A percentile compares a stretch with the other conserved stretches of the same genome.
Evolutionary conservation across 2,329 filamentous ascomycete genomes (phyloP).

Genomic region (Ceratocystis ficicola): DNA sequence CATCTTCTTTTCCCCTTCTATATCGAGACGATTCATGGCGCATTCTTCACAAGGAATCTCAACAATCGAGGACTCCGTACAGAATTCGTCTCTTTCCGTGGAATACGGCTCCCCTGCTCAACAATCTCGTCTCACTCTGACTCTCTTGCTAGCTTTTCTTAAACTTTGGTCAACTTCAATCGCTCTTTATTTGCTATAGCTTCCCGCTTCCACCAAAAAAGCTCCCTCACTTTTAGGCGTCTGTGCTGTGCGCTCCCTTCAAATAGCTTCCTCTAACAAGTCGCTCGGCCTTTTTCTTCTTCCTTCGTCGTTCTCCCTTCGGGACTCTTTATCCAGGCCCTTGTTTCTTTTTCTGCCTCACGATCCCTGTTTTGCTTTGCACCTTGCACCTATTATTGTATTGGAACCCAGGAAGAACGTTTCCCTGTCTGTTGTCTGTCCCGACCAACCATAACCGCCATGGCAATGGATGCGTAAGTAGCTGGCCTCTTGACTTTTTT

Average conservation of each 20-base stretch:
- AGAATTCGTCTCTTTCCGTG: too few relatives aligned
- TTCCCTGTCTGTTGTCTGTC: neutral
- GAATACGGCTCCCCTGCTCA: too few relatives aligned
- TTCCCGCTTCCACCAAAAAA: neutral
- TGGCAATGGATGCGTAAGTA: conserved; percentile 12
- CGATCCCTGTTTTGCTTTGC: neutral
- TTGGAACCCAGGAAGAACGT: neutral
- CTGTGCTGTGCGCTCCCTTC: neutral
- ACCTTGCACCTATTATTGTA: conserved; percentile 11
- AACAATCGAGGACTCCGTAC: too few relatives aligned
- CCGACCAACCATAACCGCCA: neutral
- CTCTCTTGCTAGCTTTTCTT: too few relatives aligned
- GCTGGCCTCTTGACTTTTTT: neutral
- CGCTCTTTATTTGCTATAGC: neutral
- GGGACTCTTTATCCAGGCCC: neutral
- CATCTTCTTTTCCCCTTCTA: too few relatives aligned
- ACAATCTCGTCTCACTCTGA: neutral
- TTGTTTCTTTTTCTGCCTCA: conserved; percentile 13
- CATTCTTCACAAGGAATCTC: too few relatives aligned
- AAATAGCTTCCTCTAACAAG: neutral
- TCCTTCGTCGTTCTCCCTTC: neutral
- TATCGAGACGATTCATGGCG: too few relatives aligned
- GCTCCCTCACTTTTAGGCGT: neutral
- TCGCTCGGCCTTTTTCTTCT: conserved; percentile 5
- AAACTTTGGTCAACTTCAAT: neutral